These are phyloP conservation scores for Amphichorda felina DNA, from an alignment of 2,329 filamentous ascomycete genomes.

Conservation along the genomic window DNA sequence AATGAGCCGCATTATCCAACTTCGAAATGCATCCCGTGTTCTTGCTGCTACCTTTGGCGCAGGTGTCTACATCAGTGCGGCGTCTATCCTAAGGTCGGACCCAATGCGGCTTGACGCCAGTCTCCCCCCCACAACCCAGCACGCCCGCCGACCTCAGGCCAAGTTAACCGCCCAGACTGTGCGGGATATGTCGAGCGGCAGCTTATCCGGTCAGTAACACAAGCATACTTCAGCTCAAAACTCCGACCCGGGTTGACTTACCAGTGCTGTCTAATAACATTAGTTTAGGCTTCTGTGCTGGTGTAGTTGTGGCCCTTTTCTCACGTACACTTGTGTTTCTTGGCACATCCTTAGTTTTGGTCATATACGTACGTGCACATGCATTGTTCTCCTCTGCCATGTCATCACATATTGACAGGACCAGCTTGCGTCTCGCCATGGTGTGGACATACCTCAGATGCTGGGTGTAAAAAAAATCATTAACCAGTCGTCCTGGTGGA, in stretches of 20 bases:
- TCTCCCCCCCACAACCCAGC: no score
- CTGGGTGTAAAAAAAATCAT: constrained; percentile 23
- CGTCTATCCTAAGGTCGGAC: not conserved
- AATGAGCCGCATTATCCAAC: constrained; percentile 12
- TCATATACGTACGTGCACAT: constrained; percentile 44
- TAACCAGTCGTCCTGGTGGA: constrained; percentile 27
- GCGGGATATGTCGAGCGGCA: constrained; percentile 41
- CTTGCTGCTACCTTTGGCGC: not conserved
- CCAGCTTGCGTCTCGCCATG: constrained; percentile 30
- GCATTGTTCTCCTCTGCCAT: no score
- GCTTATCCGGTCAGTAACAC: constrained; percentile 35
- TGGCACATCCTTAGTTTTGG: constrained; percentile 50
- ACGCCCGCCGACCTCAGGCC: no score
- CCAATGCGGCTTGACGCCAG: not conserved
- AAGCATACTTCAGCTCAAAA: no score
- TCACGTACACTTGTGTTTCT: constrained; percentile 59
- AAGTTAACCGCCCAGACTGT: constrained; percentile 14
- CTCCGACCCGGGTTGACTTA: no score
- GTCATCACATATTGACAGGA: not conserved
- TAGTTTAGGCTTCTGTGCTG: constrained; percentile 44
- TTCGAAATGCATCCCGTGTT: constrained; percentile 10
- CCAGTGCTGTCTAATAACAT: constrained; percentile 1
- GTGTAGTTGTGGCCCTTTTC: constrained; percentile 56
- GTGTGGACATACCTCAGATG: constrained; percentile 25
- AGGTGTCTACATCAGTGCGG: not conserved